A percentile compares a stretch with the other conserved stretches of the same genome.
Conservation (phyloP, 768 basidiomycete genomes). For the Lactarius indigo region DNA sequence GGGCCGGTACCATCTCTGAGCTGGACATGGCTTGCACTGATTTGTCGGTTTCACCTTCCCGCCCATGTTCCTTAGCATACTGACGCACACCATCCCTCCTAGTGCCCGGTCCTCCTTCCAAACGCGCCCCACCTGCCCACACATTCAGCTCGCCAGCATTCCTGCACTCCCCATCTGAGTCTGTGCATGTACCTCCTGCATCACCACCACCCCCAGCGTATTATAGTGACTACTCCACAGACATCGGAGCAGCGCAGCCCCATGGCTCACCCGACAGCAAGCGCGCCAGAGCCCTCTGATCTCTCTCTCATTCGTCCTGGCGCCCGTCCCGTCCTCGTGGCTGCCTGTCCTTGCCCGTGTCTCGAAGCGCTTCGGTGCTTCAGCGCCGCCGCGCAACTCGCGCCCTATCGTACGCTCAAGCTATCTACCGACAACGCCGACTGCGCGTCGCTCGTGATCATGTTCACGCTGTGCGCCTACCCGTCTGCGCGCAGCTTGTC, state of each 20-base stretch:
- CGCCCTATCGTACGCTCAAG: conserved; percentile 31
- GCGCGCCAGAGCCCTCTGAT: conserved; percentile 13
- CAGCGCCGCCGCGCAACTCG: conserved; percentile 26
- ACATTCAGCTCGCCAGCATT: conserved; percentile 18
- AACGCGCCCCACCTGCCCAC: conserved; percentile 2
- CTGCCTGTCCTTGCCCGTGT: conserved; percentile 29
- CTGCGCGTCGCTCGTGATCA: conserved; percentile 18
- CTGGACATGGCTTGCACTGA: background rate
- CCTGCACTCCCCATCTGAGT: background rate
- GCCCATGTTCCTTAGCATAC: background rate
- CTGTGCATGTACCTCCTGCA: too few species aligned
- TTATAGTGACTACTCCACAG: background rate
- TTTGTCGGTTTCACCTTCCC: background rate
- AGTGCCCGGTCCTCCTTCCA: too few species aligned
- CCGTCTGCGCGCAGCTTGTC: conserved; percentile 18
- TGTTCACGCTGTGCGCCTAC: conserved; percentile 24
- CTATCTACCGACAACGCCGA: conserved; percentile 16
- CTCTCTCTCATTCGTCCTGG: conserved; percentile 24
- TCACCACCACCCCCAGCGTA: background rate
- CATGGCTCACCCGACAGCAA: background rate
- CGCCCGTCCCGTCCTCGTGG: conserved; percentile 22
- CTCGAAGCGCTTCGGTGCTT: conserved; percentile 28
- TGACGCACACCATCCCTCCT: background rate
- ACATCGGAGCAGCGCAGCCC: background rate
- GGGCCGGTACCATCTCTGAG: conserved; percentile 22